Percentiles rank a stretch among this genome's conserved stretches.
Conservation (phyloP, 1,139 yeast genomes). For the Kluyveromyces sp. region DNA sequence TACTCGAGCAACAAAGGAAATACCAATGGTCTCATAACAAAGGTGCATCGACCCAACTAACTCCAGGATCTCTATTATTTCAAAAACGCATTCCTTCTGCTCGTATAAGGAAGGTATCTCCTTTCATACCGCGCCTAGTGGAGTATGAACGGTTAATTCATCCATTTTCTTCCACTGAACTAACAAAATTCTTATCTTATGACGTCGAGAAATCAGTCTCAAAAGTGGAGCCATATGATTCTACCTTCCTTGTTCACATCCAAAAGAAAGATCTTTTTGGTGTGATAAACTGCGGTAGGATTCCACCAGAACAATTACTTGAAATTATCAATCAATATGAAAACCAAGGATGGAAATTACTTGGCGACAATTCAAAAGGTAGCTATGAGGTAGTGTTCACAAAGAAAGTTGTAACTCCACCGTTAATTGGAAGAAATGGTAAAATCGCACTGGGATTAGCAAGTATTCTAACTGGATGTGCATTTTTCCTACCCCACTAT, state of each 20-base stretch:
- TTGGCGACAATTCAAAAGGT: slow-evolving; percentile 16
- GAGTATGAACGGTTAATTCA: neutral
- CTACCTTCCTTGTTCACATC: slow-evolving; percentile 14
- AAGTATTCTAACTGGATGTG: neutral
- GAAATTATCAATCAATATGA: slow-evolving; percentile 15
- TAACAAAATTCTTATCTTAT: slow-evolving; percentile 12
- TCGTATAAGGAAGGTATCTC: neutral
- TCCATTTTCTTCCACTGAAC: neutral
- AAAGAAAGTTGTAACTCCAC: neutral
- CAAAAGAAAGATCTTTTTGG: slow-evolving; percentile 20
- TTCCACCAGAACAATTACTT: slow-evolving; percentile 20
- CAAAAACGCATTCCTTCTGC: neutral
- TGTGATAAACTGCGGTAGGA: slow-evolving; percentile 18
- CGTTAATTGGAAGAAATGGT: neutral
- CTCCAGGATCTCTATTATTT: slow-evolving; percentile 2
- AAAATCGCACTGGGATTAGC: neutral
- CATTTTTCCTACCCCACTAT: too few relatives aligned
- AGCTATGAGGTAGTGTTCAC: slow-evolving; percentile 11
- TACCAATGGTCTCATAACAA: slow-evolving; percentile 18
- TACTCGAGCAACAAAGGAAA: slow-evolving; percentile 12
- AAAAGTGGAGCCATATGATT: slow-evolving; percentile 7
- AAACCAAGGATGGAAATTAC: slow-evolving; percentile 18
- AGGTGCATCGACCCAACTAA: neutral
- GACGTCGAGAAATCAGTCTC: slow-evolving; percentile 10
- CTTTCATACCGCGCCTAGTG: neutral